These are phyloP conservation scores for Bullera alba DNA, from an alignment of 768 basidiomycete species.

Conservation along the genomic window DNA sequence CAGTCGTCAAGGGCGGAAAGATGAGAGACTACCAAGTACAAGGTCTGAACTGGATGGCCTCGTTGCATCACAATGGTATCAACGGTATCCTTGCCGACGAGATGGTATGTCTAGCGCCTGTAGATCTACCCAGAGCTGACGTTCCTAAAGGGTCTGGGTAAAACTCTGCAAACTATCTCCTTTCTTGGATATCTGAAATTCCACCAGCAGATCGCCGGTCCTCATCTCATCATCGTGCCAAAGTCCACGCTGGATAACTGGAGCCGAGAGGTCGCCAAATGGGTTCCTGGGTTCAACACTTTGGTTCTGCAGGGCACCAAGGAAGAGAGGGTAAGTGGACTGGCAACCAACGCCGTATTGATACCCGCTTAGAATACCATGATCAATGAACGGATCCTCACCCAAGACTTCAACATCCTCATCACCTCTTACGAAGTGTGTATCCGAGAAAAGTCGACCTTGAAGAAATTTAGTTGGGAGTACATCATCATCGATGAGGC, in stretches of 20 bases:
- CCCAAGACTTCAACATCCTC: constrained; percentile 85
- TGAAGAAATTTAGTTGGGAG: constrained; percentile 93
- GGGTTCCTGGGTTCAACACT: constrained; percentile 82
- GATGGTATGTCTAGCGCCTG: constrained; percentile 56
- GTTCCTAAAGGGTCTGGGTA: constrained; percentile 72
- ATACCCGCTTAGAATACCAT: constrained; percentile 53
- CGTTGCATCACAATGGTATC: constrained; percentile 88
- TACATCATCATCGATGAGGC: constrained; percentile 99
- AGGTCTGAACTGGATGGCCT: constrained; percentile 95
- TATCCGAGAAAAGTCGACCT: constrained; percentile 81
- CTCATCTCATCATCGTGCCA: constrained; percentile 94
- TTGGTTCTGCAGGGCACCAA: constrained; percentile 76
- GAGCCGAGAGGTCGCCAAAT: constrained; percentile 82
- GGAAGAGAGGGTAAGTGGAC: constrained; percentile 62
- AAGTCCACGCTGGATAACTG: constrained; percentile 98
- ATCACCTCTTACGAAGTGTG: constrained; percentile 97
- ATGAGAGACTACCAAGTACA: constrained; percentile 95
- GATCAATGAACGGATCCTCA: constrained; percentile 68
- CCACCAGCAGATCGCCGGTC: constrained; percentile 65
- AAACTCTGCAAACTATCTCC: constrained; percentile 95
- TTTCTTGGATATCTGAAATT: constrained; percentile 93
- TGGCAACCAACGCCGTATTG: background rate
- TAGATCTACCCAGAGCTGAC: background rate
- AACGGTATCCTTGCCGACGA: constrained; percentile 97
- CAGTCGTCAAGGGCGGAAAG: constrained; percentile 72